These are phyloP conservation scores for Sugiyamaella boreocaroliniensis DNA, from an alignment of 805 yeast genomes.

Conservation along the genomic window DNA sequence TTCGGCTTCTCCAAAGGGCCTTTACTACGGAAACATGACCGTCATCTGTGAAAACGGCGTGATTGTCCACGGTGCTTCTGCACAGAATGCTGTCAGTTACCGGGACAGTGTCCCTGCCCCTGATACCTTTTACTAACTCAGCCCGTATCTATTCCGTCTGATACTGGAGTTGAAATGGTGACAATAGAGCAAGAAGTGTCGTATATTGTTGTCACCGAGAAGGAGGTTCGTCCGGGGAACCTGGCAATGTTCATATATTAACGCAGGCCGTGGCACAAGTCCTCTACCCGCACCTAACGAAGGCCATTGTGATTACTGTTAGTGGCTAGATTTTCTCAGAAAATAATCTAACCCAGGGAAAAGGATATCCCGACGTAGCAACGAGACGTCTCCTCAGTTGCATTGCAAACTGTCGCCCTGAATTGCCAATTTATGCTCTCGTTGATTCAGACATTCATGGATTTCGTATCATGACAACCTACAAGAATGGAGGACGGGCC, in stretches of 20 bases:
- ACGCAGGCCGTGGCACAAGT: conserved; percentile 34
- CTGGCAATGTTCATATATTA: neutral
- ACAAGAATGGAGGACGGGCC: conserved; percentile 22
- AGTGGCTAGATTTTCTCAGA: neutral
- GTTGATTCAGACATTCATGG: conserved; percentile 68
- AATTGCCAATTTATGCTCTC: conserved; percentile 39
- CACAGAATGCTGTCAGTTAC: neutral
- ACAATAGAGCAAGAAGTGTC: conserved; percentile 22
- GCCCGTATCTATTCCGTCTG: conserved; percentile 32
- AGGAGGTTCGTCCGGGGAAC: conserved; percentile 33
- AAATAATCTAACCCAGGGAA: conserved; percentile 34
- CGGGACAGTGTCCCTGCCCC: neutral
- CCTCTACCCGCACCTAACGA: conserved; percentile 22
- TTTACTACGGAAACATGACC: conserved; percentile 38
- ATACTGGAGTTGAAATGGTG: conserved; percentile 22
- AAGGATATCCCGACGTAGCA: conserved; percentile 58
- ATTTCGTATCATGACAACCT: conserved; percentile 41
- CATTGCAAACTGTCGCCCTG: conserved; percentile 27
- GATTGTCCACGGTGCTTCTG: neutral
- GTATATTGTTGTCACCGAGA: conserved; percentile 42
- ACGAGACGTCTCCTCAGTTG: conserved; percentile 40
- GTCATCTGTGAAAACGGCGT: conserved; percentile 12
- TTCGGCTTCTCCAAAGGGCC: conserved; percentile 51
- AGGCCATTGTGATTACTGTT: conserved; percentile 38
- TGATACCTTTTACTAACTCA: conserved; percentile 2